Base-by-base conservation (phyloP, 2,329 filamentous ascomycete species). In the Xylaria sp. region DNA sequence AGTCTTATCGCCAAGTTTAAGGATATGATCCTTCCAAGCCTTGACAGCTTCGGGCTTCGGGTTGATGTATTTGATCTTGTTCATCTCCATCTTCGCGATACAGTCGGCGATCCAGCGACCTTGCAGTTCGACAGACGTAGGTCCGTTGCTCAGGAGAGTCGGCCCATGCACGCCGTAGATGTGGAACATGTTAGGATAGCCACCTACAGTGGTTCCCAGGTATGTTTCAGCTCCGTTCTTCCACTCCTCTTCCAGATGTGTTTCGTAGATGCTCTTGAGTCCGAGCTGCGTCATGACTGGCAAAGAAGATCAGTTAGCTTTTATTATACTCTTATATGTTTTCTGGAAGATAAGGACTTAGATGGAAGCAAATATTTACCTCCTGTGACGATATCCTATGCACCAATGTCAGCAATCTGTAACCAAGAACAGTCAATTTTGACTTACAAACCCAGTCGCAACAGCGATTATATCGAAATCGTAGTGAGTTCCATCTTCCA, bases 111-210 rank as follows among this genome's bases (percentile, higher is more conserved):
- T 84, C 86, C 85, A 89, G 0, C 85, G 79, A 2, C 86, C 87
- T 71, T 90, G 87, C 0, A 86, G 73, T 68, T 89, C 85, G 8
- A 85, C 82, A 1, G 80, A 82, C 0, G 83, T 82, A 0, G 88
- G 87, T 0, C 87, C 87, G 70, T 89, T 90, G 72, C 81, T 76
- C 5, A 89, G 78, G 0, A 86, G 81, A 0, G 86, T 88, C 0
- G 87, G 87, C 0, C 80, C 85, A n/a, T 90, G 87, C 0, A 83
- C 79, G 0, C 87, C 87, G 73, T 88, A 89, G 57, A 85, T 78
- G 70, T 83, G 79, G 76, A 85, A 85, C 81, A 85, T 84, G 72
- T 85, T 85, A 36, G 83, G 83, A 57, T 82, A 85, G 15, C 81
- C 82, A 57, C 74, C 73, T 41, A 83, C 79, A 0, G 81, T 82